A percentile compares a stretch with the other conserved stretches of the same genome.
These are phyloP conservation scores for Microascus cirrosus DNA, from an alignment of 2,329 filamentous ascomycete genomes.

Conservation along the genomic window DNA sequence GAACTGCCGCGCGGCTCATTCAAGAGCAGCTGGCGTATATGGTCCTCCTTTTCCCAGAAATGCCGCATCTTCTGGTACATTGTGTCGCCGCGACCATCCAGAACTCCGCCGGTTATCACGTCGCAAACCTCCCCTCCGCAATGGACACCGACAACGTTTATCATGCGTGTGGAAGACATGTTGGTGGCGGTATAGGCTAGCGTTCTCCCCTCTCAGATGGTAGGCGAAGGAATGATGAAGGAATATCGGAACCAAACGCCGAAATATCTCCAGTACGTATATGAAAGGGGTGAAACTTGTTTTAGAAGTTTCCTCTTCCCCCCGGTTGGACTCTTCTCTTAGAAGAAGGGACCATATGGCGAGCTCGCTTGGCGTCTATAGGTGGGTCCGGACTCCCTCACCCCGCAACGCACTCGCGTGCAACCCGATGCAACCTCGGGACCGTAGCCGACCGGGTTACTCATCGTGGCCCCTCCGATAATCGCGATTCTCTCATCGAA, in stretches of 20 bases:
- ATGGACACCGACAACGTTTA: slow-evolving; percentile 15
- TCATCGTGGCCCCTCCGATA: too few species aligned
- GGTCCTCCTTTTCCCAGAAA: not conserved
- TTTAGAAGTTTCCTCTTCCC: too few species aligned
- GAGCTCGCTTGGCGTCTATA: too few species aligned
- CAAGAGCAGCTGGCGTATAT: not conserved
- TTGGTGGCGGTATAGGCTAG: not conserved
- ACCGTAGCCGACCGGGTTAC: too few species aligned
- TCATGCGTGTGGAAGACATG: slow-evolving; percentile 6
- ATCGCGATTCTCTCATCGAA: too few species aligned
- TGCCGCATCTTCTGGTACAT: not conserved
- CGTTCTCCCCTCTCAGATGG: not conserved
- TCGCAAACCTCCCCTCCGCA: slow-evolving; percentile 25
- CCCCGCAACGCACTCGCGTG: too few species aligned
- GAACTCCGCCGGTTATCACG: slow-evolving; percentile 18
- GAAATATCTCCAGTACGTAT: too few species aligned
- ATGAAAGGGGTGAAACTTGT: too few species aligned
- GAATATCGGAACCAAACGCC: not conserved
- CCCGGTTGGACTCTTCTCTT: too few species aligned
- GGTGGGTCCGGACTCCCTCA: too few species aligned
- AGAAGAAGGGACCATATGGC: too few species aligned
- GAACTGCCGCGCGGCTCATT: not conserved
- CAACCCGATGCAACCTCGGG: too few species aligned
- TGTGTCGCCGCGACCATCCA: not conserved
- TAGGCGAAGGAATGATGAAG: not conserved